These are phyloP conservation scores for Ustilago trichophora DNA, from an alignment of 1,284 basidiomycete genomes.

Conservation along the genomic window DNA sequence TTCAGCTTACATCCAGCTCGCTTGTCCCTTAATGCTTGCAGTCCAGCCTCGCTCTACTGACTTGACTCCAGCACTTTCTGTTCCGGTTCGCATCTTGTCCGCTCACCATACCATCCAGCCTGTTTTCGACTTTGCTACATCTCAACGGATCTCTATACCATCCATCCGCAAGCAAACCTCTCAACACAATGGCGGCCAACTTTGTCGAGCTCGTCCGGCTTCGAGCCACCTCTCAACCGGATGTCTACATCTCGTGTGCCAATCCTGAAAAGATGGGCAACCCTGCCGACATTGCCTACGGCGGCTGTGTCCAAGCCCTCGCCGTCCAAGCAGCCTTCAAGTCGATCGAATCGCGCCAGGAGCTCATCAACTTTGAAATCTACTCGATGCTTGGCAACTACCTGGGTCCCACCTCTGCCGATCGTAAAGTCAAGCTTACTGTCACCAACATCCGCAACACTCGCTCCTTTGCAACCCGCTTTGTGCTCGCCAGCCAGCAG, in stretches of 20 bases:
- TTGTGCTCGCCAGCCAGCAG: constrained; percentile 43
- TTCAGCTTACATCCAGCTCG: too few relatives aligned
- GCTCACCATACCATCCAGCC: too few relatives aligned
- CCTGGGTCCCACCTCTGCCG: constrained; percentile 47
- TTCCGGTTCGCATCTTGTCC: too few relatives aligned
- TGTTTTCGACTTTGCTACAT: too few relatives aligned
- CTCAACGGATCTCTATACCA: background rate
- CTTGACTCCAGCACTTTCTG: too few relatives aligned
- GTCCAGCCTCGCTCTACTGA: too few relatives aligned
- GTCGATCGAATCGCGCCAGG: constrained; percentile 34
- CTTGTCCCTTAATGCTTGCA: too few relatives aligned
- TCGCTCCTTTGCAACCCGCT: constrained; percentile 53
- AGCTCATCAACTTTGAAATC: constrained; percentile 33
- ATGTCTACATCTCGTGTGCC: constrained; percentile 44
- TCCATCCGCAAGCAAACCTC: background rate
- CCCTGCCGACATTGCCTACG: constrained; percentile 54
- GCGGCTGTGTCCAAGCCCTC: constrained; percentile 53
- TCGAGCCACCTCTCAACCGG: constrained; percentile 22
- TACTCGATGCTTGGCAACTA: constrained; percentile 55
- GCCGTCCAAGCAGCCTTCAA: constrained; percentile 48
- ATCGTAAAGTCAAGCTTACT: constrained; percentile 40
- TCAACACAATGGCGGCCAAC: constrained; percentile 24
- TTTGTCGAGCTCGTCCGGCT: constrained; percentile 53
- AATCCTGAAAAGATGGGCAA: constrained; percentile 54
- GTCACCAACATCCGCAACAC: constrained; percentile 50